A percentile compares a stretch with the other conserved stretches of the same genome.
Evolutionary conservation across 176 grass and related monocot genomes (phyloP).

Genomic region (Eremochloa ophiuroides): DNA sequence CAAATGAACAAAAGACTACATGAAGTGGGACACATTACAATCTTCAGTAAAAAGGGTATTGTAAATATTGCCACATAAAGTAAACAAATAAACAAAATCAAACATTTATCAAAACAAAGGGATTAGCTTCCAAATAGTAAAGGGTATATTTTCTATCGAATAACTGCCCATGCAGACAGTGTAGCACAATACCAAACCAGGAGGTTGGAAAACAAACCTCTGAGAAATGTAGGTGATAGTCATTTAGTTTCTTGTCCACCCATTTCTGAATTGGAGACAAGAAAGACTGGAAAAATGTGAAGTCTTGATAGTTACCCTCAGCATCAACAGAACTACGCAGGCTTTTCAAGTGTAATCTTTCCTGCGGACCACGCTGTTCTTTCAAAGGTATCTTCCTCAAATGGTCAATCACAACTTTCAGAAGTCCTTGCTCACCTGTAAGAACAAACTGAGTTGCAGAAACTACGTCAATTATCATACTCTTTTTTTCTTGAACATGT

Average conservation of each 20-base stretch:
- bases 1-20: slow-evolving; percentile 3
- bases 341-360: slow-evolving; percentile 90
- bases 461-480: slow-evolving; percentile 24
- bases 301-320: slow-evolving; percentile 62
- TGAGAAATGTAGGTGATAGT: slow-evolving; percentile 89
- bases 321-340: slow-evolving; percentile 72
- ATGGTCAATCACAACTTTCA: slow-evolving; percentile 78
- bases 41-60: not conserved
- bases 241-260: slow-evolving; percentile 87
- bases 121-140: not conserved
- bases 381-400: slow-evolving; percentile 93
- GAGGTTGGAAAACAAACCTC: slow-evolving; percentile 54
- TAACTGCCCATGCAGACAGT: slow-evolving; percentile 16
- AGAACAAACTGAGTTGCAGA: slow-evolving; percentile 78
- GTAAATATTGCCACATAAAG: slow-evolving; percentile 26
- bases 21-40: not conserved
- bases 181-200: not conserved
- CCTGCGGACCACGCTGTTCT: slow-evolving; percentile 89
- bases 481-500: not conserved
- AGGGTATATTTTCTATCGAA: not conserved
- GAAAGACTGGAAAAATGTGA: slow-evolving; percentile 96
- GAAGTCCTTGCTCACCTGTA: slow-evolving; percentile 79
- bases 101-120: not conserved
- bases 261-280: slow-evolving; percentile 82
- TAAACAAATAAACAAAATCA: slow-evolving; percentile 8